Base-by-base conservation (phyloP, 176 grass and related monocot genomes). In the Oryza glumipatula region DNA sequence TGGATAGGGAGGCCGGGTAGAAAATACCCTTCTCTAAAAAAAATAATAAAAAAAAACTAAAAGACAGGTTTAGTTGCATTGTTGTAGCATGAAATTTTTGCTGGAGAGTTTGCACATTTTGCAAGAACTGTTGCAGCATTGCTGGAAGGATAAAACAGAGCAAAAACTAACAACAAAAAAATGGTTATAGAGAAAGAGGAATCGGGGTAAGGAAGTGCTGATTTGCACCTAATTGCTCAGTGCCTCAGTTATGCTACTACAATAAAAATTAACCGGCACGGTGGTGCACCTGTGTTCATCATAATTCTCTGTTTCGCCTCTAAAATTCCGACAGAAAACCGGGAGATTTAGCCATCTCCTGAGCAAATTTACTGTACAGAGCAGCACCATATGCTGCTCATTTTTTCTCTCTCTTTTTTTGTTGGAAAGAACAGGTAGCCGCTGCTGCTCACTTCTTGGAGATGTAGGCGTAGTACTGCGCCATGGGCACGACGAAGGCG, bases 401-500 rank as follows among this genome's bases (percentile, higher is more conserved):
- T 13, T n/a, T n/a, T 21, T 58, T 21, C 16, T 19, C 4, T 36
- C 36, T 54, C 0, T 2, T 19, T 56, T 19, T 7, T 5, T 19
- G 1, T 19, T 96, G 36, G 0, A 26, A 26, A 26, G 24, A 26
- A 26, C 24, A 26, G 24, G 24, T 26, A 26, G 24, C 24, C 24
- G 24, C 24, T 26, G 24, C 24, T 26, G 24, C 24, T 26, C 24
- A 26, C 24, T 26, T 26, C 24, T 26, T 26, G 24, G 24, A 26
- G 24, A 26, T 26, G 24, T 26, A 99, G 36, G 96, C 96, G 71
- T 99, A 99, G 71, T 99, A 99, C 81, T 99, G 96, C 76, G 96
- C 96, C 96, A 99, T 99, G 35, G 96, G 96, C 80, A 99, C 96
- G 56, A 99, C 91, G 86, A 99, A 94, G 65, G 96, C 96, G 78